Evolutionary conservation across 2,329 filamentous ascomycete genomes (phyloP), one percentile per base, ranked within the genome.

Genomic region (Lachnellula cervina): DNA sequence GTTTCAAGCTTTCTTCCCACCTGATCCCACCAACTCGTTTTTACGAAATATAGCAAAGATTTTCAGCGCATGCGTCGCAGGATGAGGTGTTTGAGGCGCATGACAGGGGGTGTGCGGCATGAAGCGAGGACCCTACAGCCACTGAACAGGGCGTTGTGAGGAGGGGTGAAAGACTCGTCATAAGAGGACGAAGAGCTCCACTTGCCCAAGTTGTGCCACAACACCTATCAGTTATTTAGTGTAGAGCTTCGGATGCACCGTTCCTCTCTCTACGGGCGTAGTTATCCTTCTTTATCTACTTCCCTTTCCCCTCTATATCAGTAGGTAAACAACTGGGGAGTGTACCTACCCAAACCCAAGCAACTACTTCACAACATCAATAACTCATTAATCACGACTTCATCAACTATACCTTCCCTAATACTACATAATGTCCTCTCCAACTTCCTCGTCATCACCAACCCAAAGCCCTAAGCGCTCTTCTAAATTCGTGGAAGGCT

Each of bases 401-500:
- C 14, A 40, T 40, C 16, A 19, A 49, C 13, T 14, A 49, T 13
- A 42, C 16, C 17, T 43, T 17, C n/a, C 21, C 21, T 5, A 16
- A 51, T 28, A 51, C 21, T 47, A 14, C 49, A 42, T 3, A 28
- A 51, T 51, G 49, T 51, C 48, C 5, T 42, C 23, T 32, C 21
- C 44, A 47, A 47, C 23, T 11, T 13, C 17, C 44, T 47, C 44
- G 6, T 5, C 53, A 13, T 37, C 42, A 9, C 40, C 19, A 42
- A 51, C 48, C 6, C 47, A 40, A 8, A 21, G 14, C n/a, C 54
- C 54, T 5, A 51, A 46, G 7, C 55, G 58, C 17, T 17, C 44
- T 14, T 60, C 58, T 2, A 55, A 42, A 28, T 60, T 60, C 34
- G 54, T 52, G 13, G 59, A 60, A 58, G 52, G 52, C 48, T 23